Percentiles rank a stretch among this genome's conserved stretches.
Evolutionary conservation across 2,329 filamentous ascomycete species (phyloP).

Genomic region (Cordyceps fumosorosea): DNA sequence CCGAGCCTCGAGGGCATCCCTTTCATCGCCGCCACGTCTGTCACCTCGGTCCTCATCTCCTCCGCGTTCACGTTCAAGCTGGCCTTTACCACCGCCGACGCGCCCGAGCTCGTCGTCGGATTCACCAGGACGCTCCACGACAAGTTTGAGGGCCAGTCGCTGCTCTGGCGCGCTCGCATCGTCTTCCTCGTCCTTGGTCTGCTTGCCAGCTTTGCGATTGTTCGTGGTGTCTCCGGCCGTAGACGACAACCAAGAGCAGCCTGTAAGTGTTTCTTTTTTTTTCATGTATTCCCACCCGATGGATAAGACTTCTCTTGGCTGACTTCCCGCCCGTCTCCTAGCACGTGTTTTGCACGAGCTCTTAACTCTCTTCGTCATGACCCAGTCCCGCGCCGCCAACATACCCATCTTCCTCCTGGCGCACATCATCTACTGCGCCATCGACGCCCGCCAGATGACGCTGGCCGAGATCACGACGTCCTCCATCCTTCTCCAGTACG

Average conservation of each 20-base stretch:
- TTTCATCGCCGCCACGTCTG: conserved; percentile 32
- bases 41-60: conserved; percentile 36
- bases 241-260: conserved; percentile 21
- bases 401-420: conserved; percentile 79
- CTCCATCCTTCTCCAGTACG: conserved; percentile 69
- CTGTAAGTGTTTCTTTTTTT: conserved; percentile 18
- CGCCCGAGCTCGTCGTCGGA: conserved; percentile 67
- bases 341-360: conserved; percentile 57
- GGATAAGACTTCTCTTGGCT: background rate
- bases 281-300: too few relatives aligned
- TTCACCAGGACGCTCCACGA: conserved; percentile 35
- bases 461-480: conserved; percentile 59
- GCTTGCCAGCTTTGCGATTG: conserved; percentile 32
- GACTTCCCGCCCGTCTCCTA: conserved; percentile 8
- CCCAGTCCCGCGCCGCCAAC: conserved; percentile 79
- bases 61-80: conserved; percentile 78
- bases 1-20: conserved; percentile 36
- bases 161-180: conserved; percentile 42
- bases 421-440: conserved; percentile 48
- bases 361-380: conserved; percentile 72
- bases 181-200: conserved; percentile 43
- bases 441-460: conserved; percentile 38
- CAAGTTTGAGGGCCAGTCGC: conserved; percentile 34
- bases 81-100: conserved; percentile 79
- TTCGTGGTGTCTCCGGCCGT: conserved; percentile 29